These are phyloP conservation scores for Colletotrichum nymphaeae DNA, from an alignment of 2,329 filamentous ascomycete genomes.

Conservation along the genomic window DNA sequence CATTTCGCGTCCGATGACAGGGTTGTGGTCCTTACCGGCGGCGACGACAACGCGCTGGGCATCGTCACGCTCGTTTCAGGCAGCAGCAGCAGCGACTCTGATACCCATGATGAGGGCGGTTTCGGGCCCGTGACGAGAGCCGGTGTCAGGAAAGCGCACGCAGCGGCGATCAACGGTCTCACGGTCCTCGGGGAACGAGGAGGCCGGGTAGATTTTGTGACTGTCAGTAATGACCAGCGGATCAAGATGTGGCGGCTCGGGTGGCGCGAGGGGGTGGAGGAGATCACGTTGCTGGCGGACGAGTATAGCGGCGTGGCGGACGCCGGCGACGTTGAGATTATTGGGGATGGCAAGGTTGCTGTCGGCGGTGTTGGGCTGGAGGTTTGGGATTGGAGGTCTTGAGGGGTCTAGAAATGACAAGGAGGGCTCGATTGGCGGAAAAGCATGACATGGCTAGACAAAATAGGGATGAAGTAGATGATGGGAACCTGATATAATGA, in stretches of 20 bases:
- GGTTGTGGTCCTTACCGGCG: conserved; percentile 76
- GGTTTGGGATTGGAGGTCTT: conserved; percentile 47
- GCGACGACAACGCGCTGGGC: conserved; percentile 87
- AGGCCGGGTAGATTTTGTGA: conserved; percentile 45
- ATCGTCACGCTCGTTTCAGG: conserved; percentile 57
- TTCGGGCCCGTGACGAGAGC: conserved; percentile 40
- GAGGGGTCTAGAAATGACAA: background rate
- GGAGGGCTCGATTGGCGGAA: background rate
- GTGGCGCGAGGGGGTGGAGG: conserved; percentile 33
- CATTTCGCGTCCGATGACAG: conserved; percentile 43
- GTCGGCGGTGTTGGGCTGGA: conserved; percentile 61
- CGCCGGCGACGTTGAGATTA: conserved; percentile 61
- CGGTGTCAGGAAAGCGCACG: conserved; percentile 70
- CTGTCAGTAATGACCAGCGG: conserved; percentile 70
- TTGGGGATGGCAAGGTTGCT: conserved; percentile 47
- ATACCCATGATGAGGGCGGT: conserved; percentile 37
- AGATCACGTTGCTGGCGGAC: conserved; percentile 57
- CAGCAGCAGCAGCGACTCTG: background rate
- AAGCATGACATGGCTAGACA: background rate
- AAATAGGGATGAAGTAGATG: background rate
- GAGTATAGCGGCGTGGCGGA: conserved; percentile 71
- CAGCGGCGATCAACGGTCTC: conserved; percentile 75
- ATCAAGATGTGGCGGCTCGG: conserved; percentile 64
- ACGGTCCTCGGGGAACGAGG: conserved; percentile 46
- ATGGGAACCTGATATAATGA: background rate